phyloP scores from a whole-genome alignment of 345 rosid genomes.

The Gossypium stocksii region DNA sequence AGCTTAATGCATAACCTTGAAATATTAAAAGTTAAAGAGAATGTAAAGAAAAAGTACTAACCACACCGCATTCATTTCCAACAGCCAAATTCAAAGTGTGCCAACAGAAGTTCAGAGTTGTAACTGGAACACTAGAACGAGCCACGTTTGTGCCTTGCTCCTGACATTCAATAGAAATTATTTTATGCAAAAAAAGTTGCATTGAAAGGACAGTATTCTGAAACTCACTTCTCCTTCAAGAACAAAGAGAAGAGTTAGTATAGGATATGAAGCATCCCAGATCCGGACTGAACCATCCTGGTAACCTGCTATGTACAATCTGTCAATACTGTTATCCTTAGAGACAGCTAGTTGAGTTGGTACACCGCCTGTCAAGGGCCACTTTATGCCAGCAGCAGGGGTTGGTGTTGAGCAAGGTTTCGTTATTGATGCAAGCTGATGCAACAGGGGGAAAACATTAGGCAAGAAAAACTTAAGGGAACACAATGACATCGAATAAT shows the following conservation, averaged over 20 bases:
- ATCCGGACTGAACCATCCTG: conserved; percentile 59
- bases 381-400: conserved; percentile 26
- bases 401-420: conserved; percentile 24
- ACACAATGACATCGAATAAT: conserved; percentile 8
- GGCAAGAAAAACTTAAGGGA: not conserved
- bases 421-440: conserved; percentile 27
- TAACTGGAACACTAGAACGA: conserved; percentile 41
- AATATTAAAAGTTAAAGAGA: not conserved
- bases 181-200: conserved; percentile 12
- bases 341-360: conserved; percentile 36
- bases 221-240: conserved; percentile 44
- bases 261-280: conserved; percentile 54
- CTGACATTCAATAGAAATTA: conserved; percentile 27
- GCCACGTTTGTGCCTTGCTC: conserved; percentile 38
- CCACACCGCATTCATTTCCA: conserved; percentile 61
- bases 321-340: conserved; percentile 33
- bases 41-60: conserved; percentile 28
- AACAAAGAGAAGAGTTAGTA: conserved; percentile 33
- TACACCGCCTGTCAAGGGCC: conserved; percentile 71
- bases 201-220: not conserved
- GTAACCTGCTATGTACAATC: conserved; percentile 59
- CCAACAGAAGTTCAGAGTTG: conserved; percentile 45
- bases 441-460: not conserved
- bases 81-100: conserved; percentile 52
- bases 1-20: not conserved